phyloP scores from a whole-genome alignment of 768 basidiomycete species.

The Pulveroboletus sp. region DNA sequence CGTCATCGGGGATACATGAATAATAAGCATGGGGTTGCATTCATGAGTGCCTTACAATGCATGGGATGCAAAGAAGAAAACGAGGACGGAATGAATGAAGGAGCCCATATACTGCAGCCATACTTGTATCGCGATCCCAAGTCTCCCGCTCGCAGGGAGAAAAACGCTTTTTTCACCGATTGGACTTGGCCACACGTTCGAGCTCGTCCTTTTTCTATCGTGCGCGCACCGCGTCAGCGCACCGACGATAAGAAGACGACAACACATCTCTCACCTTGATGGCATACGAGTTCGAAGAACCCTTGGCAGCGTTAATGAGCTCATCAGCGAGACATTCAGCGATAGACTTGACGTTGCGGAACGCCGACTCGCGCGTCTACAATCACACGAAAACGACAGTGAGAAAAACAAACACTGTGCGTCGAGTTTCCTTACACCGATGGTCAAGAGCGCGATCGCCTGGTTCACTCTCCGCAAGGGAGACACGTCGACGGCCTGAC shows the following conservation, averaged over 20 bases:
- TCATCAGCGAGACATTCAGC: conserved; percentile 99
- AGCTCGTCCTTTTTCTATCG: conserved; percentile 96
- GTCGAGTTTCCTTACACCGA: conserved; percentile 69
- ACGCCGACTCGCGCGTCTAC: conserved; percentile 97
- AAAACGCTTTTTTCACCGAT: conserved; percentile 72
- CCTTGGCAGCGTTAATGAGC: conserved; percentile 99
- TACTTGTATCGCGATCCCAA: conserved; percentile 16
- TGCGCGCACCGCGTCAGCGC: not conserved
- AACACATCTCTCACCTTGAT: conserved; percentile 70
- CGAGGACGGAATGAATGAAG: conserved; percentile 4
- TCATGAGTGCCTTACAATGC: conserved; percentile 17
- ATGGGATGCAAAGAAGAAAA: conserved; percentile 11
- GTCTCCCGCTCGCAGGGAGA: conserved; percentile 1
- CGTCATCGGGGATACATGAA: conserved; percentile 18
- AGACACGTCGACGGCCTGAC: conserved; percentile 99
- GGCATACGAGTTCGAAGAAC: conserved; percentile 99
- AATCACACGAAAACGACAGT: not conserved
- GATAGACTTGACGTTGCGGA: conserved; percentile 99
- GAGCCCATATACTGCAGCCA: conserved; percentile 24
- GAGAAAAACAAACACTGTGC: not conserved
- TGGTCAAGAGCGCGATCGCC: conserved; percentile 90
- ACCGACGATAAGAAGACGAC: not conserved
- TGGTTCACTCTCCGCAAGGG: conserved; percentile 98
- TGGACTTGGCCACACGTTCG: conserved; percentile 99
- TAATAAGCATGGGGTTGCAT: conserved; percentile 24